Evolutionary conservation across 2,329 filamentous ascomycete species (phyloP).

Genomic region (Cytospora mali): DNA sequence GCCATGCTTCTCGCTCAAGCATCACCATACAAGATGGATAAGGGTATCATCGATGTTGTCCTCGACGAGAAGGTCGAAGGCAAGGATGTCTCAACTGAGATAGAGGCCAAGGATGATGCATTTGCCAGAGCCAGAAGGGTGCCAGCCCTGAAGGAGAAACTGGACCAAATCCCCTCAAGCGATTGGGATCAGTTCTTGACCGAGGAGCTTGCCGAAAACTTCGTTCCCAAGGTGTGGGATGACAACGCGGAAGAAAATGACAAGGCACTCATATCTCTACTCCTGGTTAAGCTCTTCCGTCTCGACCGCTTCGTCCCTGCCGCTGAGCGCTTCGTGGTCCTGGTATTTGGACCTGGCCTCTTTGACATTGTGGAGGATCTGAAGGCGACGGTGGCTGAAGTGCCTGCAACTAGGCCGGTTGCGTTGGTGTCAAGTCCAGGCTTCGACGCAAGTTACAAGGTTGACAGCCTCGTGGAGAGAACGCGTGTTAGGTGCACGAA

Average conservation of each 20-base stretch:
- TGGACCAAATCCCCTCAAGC: conserved; percentile 62
- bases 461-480: conserved; percentile 89
- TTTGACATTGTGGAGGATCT: conserved; percentile 87
- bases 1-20: conserved; percentile 95
- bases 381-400: conserved; percentile 79
- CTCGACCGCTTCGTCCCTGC: conserved; percentile 93
- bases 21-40: conserved; percentile 95
- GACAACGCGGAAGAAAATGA: conserved; percentile 67
- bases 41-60: conserved; percentile 81
- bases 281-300: conserved; percentile 92
- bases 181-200: conserved; percentile 82
- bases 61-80: conserved; percentile 78
- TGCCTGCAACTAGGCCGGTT: conserved; percentile 81
- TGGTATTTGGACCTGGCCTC: conserved; percentile 81
- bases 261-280: conserved; percentile 76
- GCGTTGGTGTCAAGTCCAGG: conserved; percentile 92
- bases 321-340: conserved; percentile 84
- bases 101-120: conserved; percentile 66
- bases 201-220: conserved; percentile 85
- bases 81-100: conserved; percentile 74
- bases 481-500: conserved; percentile 84
- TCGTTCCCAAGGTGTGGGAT: conserved; percentile 77
- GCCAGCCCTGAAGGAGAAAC: conserved; percentile 69
- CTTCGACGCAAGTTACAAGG: conserved; percentile 99
- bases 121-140: conserved; percentile 71